A percentile compares a stretch with the other conserved stretches of the same genome.
phyloP scores from a whole-genome alignment of 257 asterid species.

The Striga asiatica region DNA sequence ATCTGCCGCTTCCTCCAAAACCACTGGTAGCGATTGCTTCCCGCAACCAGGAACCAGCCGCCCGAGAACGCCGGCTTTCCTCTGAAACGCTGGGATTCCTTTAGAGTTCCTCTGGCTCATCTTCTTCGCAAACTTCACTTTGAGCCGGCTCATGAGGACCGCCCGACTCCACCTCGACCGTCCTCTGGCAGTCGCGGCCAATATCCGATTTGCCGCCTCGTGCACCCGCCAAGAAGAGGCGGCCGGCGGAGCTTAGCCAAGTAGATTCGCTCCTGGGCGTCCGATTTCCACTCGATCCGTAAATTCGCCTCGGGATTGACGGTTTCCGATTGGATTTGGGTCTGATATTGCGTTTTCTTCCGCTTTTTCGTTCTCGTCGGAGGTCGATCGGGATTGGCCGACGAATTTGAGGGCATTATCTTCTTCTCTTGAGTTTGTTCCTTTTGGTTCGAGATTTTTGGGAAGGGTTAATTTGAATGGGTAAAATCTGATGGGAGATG shows the following conservation, averaged over 20 bases:
- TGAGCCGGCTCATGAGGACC: conserved; percentile 55
- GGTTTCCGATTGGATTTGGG: too few relatives aligned
- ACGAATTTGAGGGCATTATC: conserved; percentile 36
- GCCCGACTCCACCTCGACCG: conserved; percentile 93
- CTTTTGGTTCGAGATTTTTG: too few relatives aligned
- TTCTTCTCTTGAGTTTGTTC: too few relatives aligned
- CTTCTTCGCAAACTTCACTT: conserved; percentile 69
- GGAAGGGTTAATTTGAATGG: too few relatives aligned
- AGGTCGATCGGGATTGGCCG: conserved; percentile 44
- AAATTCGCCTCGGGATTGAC: conserved; percentile 12
- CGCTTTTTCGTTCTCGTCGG: conserved; percentile 45
- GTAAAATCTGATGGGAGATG: too few relatives aligned
- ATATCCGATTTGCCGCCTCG: conserved; percentile 65
- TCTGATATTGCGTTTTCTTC: conserved; percentile 31
- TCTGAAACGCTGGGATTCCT: conserved; percentile 68
- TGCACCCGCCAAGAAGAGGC: conserved; percentile 48
- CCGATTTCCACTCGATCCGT: conserved; percentile 56
- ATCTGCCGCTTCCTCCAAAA: conserved; percentile 79
- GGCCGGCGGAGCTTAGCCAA: conserved; percentile 48
- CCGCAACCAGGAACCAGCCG: conserved; percentile 89
- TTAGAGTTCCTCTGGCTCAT: conserved; percentile 55
- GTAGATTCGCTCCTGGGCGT: conserved; percentile 67
- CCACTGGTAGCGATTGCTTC: conserved; percentile 75
- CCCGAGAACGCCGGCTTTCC: conserved; percentile 57
- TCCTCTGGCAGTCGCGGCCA: conserved; percentile 82